Evolutionary conservation across 2,329 filamentous ascomycete genomes (phyloP).

Genomic region (Diaporthe citri): DNA sequence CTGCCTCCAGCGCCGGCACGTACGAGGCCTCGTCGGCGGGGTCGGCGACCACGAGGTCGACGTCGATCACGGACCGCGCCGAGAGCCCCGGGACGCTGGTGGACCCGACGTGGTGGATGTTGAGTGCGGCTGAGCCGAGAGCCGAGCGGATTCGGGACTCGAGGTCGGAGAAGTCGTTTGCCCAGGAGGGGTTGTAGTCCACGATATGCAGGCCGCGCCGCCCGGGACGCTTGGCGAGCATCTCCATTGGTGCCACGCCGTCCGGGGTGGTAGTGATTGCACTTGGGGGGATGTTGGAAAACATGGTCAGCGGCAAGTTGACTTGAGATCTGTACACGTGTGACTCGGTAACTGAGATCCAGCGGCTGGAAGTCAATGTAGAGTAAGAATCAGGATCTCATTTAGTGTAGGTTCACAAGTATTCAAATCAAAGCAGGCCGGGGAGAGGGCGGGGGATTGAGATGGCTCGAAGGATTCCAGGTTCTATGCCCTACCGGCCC

Average conservation of each 20-base stretch:
- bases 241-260: neutral
- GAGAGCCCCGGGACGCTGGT: slow-evolving; percentile 63
- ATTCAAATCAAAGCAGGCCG: neutral
- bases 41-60: slow-evolving; percentile 61
- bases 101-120: slow-evolving; percentile 62
- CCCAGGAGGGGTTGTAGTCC: neutral
- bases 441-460: neutral
- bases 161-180: slow-evolving; percentile 3
- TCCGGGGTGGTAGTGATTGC: slow-evolving; percentile 8
- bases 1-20: slow-evolving; percentile 55
- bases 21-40: slow-evolving; percentile 57
- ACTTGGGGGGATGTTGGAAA: neutral
- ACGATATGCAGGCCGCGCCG: slow-evolving; percentile 18
- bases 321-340: neutral
- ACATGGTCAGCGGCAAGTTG: neutral
- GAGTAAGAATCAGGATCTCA: neutral
- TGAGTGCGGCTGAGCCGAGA: slow-evolving; percentile 50
- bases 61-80: slow-evolving; percentile 65
- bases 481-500: neutral
- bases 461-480: neutral
- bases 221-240: slow-evolving; percentile 13
- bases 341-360: neutral
- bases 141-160: slow-evolving; percentile 51
- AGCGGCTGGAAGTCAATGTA: neutral
- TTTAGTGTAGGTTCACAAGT: neutral